Base-by-base conservation (phyloP, 371 early-diverging fungal genomes). In the Rhizopus arrhizus region DNA sequence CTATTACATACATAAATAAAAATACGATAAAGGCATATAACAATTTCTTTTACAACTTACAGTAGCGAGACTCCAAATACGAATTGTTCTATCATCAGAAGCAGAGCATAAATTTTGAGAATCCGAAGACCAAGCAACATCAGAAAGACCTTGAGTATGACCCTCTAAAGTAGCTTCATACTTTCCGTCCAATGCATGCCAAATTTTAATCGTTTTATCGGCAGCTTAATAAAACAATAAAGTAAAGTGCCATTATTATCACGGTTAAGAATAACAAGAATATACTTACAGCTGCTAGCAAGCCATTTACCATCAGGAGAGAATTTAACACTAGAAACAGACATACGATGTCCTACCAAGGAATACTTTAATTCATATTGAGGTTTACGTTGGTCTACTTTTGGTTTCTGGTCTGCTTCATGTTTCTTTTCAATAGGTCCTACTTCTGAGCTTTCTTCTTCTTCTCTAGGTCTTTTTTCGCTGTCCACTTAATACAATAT, bases 251-350 rank as follows among this genome's bases (percentile, higher is more conserved):
- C 29, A 34, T 10, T 34, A 31, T 9, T 36, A 9, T 51, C 12
- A 46, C 11, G 34, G 29, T 42, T 22, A 22, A 36, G 8, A 9
- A 49, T 47, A 11, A 12, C 28, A 35, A 29, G 43, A 10, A 15
- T 12, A 8, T 16, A 48, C 87, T 80, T 84, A 93, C 92, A 93
- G 45, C 94, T 85, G 57, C 94, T 91, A 31, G 97, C 96, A 9
- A 98, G 83, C 94, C 94, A 96, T 73, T 90, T 88, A 42, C 98
- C 99, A 68, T 98, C 96, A 3, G 99, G 99, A 11, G 97, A 96
- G 69, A 96, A 96, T 73, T 98, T 98, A 28, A 97, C 96, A 43
- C 92, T 88, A 2, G 97, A 95, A 0, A 97, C 89, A 3, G 96
- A 91, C 84, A 93, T 95, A 53, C 91, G 91, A 74, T 98, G 99